phyloP scores from a whole-genome alignment of 1,284 basidiomycete species.

The Takashimella koratensis region DNA sequence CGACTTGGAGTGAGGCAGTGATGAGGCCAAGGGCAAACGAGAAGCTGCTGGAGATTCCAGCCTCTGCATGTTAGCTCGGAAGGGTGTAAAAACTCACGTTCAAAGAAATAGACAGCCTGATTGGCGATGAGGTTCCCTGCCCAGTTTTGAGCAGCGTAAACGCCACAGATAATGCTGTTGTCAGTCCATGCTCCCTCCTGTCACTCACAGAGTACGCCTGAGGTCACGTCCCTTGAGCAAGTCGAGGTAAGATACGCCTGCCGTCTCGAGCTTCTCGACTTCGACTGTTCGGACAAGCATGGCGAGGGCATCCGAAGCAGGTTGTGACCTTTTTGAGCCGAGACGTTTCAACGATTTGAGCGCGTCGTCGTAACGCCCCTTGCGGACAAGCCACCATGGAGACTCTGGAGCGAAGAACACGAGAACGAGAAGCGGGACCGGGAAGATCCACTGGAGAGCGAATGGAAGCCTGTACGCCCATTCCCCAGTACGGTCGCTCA shows the following conservation, averaged over 20 bases:
- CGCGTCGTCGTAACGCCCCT: slow-evolving; percentile 50
- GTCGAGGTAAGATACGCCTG: slow-evolving; percentile 36
- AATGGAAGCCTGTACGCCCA: slow-evolving; percentile 29
- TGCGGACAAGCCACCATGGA: slow-evolving; percentile 25
- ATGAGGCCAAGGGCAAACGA: slow-evolving; percentile 36
- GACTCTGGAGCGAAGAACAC: slow-evolving; percentile 3
- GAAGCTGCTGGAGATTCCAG: slow-evolving; percentile 36
- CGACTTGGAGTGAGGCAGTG: slow-evolving; percentile 28
- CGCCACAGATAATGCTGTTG: slow-evolving; percentile 44
- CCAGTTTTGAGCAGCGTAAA: slow-evolving; percentile 45
- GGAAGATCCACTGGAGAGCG: slow-evolving; percentile 40
- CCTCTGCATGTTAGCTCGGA: slow-evolving; percentile 18
- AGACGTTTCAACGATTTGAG: slow-evolving; percentile 24
- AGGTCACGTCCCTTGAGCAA: slow-evolving; percentile 48
- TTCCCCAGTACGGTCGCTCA: slow-evolving; percentile 12
- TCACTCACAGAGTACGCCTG: slow-evolving; percentile 39
- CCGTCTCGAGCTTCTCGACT: slow-evolving; percentile 10
- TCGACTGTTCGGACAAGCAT: slow-evolving; percentile 35
- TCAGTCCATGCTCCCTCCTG: no score
- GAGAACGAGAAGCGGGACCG: slow-evolving; percentile 28
- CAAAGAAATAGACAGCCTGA: slow-evolving; percentile 15
- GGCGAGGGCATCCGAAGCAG: slow-evolving; percentile 23
- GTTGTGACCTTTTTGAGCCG: slow-evolving; percentile 11
- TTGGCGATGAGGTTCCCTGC: slow-evolving; percentile 39
- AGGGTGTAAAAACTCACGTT: slow-evolving; percentile 16